A percentile compares a stretch with the other conserved stretches of the same genome.
These are phyloP conservation scores for Fraxinus quadrangulata DNA, from an alignment of 257 asterid species.

Conservation along the genomic window DNA sequence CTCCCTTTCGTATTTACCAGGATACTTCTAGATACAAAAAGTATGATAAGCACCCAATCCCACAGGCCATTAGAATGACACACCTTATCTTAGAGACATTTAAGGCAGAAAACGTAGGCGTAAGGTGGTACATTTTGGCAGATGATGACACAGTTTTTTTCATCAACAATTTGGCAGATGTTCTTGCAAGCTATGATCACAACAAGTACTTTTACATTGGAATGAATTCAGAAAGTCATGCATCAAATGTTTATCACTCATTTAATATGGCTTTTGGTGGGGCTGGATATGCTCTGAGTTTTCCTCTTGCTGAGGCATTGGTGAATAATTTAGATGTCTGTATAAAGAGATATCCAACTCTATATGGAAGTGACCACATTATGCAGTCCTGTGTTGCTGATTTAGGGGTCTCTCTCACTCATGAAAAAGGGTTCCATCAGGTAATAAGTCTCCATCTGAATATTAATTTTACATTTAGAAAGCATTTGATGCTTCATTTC, in stretches of 20 bases:
- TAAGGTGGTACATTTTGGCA: constrained; percentile 47
- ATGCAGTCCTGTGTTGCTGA: constrained; percentile 46
- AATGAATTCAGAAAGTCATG: constrained; percentile 41
- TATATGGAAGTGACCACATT: constrained; percentile 45
- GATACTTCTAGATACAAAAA: constrained; percentile 25
- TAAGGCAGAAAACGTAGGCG: constrained; percentile 23
- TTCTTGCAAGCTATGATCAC: constrained; percentile 44
- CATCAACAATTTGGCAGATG: constrained; percentile 42
- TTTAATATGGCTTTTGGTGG: constrained; percentile 57
- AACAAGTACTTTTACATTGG: constrained; percentile 43
- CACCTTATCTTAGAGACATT: constrained; percentile 38
- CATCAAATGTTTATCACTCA: constrained; percentile 41
- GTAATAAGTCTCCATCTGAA: constrained; percentile 15
- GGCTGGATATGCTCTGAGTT: constrained; percentile 46
- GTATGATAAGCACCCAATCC: constrained; percentile 34
- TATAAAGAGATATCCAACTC: constrained; percentile 37
- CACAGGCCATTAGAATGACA: constrained; percentile 37
- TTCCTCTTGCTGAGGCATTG: constrained; percentile 47
- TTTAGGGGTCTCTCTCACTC: constrained; percentile 44
- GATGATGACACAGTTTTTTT: constrained; percentile 56
- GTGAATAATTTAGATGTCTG: constrained; percentile 41
- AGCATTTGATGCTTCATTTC: no score
- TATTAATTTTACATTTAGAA: no score
- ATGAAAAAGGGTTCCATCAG: constrained; percentile 51
- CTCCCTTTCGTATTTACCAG: constrained; percentile 34